Percentiles rank a stretch among this genome's conserved stretches.
These are phyloP conservation scores for Erodium chrysanthum DNA, from an alignment of 441 rosid species.

Conservation along the genomic window DNA sequence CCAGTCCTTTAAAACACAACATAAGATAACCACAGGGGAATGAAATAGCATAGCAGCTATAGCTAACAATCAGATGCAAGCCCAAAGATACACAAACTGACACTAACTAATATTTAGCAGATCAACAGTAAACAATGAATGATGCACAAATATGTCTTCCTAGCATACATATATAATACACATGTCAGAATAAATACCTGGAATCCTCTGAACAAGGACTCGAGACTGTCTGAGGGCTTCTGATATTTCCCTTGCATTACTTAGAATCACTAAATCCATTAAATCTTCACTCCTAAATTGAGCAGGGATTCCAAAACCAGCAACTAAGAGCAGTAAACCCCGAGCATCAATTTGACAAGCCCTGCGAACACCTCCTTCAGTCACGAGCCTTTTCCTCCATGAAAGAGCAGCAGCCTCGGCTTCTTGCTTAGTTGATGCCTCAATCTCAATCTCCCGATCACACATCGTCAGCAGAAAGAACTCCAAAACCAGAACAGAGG, in stretches of 20 bases:
- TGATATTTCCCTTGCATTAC: conserved; percentile 33
- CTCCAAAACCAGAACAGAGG: conserved; percentile 48
- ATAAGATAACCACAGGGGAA: too few species aligned
- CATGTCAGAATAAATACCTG: conserved; percentile 33
- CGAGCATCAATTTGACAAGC: conserved; percentile 47
- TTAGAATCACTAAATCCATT: conserved; percentile 38
- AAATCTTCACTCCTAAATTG: conserved; percentile 37
- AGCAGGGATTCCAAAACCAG: conserved; percentile 55
- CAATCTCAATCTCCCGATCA: conserved; percentile 19
- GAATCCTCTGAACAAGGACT: conserved; percentile 32
- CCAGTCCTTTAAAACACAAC: too few species aligned
- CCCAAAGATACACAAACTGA: too few species aligned
- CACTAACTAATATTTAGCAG: too few species aligned
- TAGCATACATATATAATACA: too few species aligned
- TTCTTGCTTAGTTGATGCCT: conserved; percentile 25
- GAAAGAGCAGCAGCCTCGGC: conserved; percentile 41
- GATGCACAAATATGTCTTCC: too few species aligned
- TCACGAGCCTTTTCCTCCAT: conserved; percentile 53
- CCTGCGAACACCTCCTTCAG: conserved; percentile 46
- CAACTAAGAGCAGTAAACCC: conserved; percentile 55
- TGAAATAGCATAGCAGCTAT: too few species aligned
- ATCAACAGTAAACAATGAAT: too few species aligned
- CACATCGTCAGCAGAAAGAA: conserved; percentile 31
- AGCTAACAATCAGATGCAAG: too few species aligned
- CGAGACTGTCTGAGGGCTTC: conserved; percentile 41